phyloP scores from a whole-genome alignment of 2,329 filamentous ascomycete species.

The Curvularia sp. region DNA sequence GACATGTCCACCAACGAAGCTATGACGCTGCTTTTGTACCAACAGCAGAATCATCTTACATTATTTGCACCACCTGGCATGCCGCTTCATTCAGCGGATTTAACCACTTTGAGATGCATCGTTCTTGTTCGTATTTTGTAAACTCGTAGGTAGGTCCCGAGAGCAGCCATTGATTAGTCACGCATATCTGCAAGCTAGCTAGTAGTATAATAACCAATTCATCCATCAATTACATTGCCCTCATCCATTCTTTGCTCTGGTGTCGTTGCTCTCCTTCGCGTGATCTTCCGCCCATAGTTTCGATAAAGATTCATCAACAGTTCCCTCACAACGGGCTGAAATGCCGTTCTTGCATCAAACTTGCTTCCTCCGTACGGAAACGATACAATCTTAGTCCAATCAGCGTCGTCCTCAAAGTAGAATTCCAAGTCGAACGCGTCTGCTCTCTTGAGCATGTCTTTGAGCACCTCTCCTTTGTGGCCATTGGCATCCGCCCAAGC shows the following conservation, averaged over 20 bases:
- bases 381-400: slow-evolving; percentile 39
- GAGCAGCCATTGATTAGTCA: not conserved
- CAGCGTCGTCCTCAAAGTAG: slow-evolving; percentile 39
- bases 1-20: not conserved
- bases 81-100: not conserved
- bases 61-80: not conserved
- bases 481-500: slow-evolving; percentile 42
- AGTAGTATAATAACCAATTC: not conserved
- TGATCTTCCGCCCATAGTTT: slow-evolving; percentile 46
- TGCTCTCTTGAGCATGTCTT: slow-evolving; percentile 41
- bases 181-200: not conserved
- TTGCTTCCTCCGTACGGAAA: slow-evolving; percentile 46
- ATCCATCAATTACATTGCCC: slow-evolving; percentile 3
- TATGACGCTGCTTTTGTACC: not conserved
- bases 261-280: slow-evolving; percentile 20
- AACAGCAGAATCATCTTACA: not conserved
- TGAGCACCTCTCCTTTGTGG: slow-evolving; percentile 37
- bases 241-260: slow-evolving; percentile 8
- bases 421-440: slow-evolving; percentile 45
- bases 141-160: not conserved
- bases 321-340: slow-evolving; percentile 36
- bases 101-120: not conserved
- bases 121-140: not conserved
- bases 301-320: slow-evolving; percentile 41
- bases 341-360: slow-evolving; percentile 40